Evolutionary conservation across 257 asterid species (phyloP).

Genomic region (Datura wrightii): DNA sequence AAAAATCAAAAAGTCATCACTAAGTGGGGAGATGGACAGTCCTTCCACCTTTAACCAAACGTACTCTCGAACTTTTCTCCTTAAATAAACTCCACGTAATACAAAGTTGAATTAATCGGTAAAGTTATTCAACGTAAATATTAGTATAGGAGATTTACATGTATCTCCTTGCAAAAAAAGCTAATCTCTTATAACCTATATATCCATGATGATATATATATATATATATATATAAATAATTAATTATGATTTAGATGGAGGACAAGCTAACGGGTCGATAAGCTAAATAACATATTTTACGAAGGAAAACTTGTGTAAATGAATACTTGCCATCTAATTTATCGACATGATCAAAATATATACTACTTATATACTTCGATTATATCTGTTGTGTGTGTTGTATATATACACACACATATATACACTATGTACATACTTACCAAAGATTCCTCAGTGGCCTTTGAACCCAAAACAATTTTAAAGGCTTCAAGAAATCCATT

Average conservation of each 20-base stretch:
- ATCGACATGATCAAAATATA: too few relatives aligned
- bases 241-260: too few relatives aligned
- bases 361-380: too few relatives aligned
- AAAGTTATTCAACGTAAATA: too few relatives aligned
- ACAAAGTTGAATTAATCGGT: not conserved
- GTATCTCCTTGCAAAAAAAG: not conserved
- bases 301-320: too few relatives aligned
- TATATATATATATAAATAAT: too few relatives aligned
- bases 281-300: too few relatives aligned
- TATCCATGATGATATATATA: too few relatives aligned
- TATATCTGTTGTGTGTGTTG: too few relatives aligned
- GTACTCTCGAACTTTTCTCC: not conserved
- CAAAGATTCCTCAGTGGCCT: constrained; percentile 71
- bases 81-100: not conserved
- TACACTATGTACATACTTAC: constrained; percentile 39
- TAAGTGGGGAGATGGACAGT: not conserved
- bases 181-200: too few relatives aligned
- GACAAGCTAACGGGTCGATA: not conserved
- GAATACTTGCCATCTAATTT: too few relatives aligned
- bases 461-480: constrained; percentile 60
- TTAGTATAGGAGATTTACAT: not conserved
- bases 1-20: not conserved
- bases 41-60: not conserved
- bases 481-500: constrained; percentile 47
- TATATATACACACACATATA: too few relatives aligned